phyloP scores from a whole-genome alignment of 305 asterid genomes.

The Fraxinus xanthoxyloides region DNA sequence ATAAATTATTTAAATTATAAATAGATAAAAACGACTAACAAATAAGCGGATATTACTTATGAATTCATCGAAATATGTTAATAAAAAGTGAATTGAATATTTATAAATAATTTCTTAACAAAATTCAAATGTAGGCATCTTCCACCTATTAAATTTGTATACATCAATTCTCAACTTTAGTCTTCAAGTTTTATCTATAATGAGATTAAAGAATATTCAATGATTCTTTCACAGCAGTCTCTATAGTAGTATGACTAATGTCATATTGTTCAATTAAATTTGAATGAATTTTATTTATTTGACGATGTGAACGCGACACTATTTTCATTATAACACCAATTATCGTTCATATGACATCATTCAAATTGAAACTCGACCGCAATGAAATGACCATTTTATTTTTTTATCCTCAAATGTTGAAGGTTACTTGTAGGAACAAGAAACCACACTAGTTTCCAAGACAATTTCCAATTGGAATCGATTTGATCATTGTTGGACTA shows the following conservation, averaged over 20 bases:
- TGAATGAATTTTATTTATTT: too few relatives aligned
- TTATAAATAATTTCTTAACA: too few relatives aligned
- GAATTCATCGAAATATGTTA: not conserved
- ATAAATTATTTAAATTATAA: too few relatives aligned
- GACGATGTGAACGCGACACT: not conserved
- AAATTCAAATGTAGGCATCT: not conserved
- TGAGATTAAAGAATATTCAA: not conserved
- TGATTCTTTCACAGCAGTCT: too few relatives aligned
- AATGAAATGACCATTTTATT: not conserved
- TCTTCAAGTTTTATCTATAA: not conserved
- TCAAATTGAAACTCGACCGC: not conserved
- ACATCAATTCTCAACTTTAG: not conserved
- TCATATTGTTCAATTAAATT: not conserved
- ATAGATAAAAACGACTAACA: too few relatives aligned
- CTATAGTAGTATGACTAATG: too few relatives aligned
- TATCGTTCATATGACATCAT: too few relatives aligned
- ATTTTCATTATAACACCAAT: not conserved
- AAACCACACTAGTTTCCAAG: not conserved
- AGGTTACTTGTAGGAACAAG: not conserved
- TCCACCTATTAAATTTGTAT: not conserved
- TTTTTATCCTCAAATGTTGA: not conserved
- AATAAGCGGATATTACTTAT: not conserved
- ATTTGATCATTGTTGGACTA: not conserved
- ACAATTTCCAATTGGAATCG: not conserved
- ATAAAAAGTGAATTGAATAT: too few relatives aligned